Evolutionary conservation across 2,329 filamentous ascomycete species (phyloP), one percentile per base, ranked within the genome.

Genomic region (Sporothrix sp.): DNA sequence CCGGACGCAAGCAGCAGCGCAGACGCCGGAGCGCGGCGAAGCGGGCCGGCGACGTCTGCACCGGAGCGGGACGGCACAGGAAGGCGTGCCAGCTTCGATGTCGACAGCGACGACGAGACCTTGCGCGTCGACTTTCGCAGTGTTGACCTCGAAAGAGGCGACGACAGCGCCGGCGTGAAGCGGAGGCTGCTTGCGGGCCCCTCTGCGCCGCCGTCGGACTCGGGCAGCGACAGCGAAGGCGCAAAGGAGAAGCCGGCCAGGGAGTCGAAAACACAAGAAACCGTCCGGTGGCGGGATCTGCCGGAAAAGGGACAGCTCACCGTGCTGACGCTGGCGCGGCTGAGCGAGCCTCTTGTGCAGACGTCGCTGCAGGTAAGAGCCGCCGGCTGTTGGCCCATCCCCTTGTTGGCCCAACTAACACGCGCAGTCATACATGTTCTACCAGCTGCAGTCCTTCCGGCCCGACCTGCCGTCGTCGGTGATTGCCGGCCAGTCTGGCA

Each of bases 301-400:
- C 89, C 89, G 0, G 75, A 78, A 52, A 94, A 89, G 65, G 73
- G 79, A 40, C 88, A 95, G 66, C 74, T 95, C 18, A 68, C 83
- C 27, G 82, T 95, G 52, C 73, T 95, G 45, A 88, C 84, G 0
- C 68, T 94, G 39, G 84, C 87, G 8, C 80, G 89, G 25, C 70
- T 95, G 20, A 87, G 85, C 10, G 89, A 95, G 62, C 88, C 88
- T 3, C 70, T 95, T 32, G 85, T 87, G 0, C 85, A 93, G 61
- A 89, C 85, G 1, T 87, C 82, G 11, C 66, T 89, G 8, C 73
- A 54, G 48, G 48, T 50, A 11, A n/a, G 25, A 8, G 3, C 10
- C 3, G 7, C 20, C 23, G 4, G 6, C 20, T 1, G 1, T 3
- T 7, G 23, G 6, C 18, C 14, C 23, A 14, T 28, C 14, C 9